These are phyloP conservation scores for Taphrina flavorubra DNA, from an alignment of 1,139 yeast species.

Conservation along the genomic window DNA sequence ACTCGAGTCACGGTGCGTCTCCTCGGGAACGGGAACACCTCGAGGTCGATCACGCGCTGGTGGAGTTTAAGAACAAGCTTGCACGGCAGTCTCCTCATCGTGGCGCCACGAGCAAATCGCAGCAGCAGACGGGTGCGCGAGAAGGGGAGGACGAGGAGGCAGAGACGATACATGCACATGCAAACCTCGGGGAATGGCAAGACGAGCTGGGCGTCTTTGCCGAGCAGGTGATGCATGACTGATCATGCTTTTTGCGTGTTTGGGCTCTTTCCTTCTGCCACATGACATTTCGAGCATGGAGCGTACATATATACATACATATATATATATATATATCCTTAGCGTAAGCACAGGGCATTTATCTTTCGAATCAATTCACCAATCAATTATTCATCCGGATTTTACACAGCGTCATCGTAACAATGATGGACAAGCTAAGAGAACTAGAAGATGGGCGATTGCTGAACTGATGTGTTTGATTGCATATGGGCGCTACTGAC, in stretches of 20 bases:
- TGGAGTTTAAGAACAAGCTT: conserved; percentile 10
- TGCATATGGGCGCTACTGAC: too few species aligned
- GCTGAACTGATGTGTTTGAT: too few species aligned
- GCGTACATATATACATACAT: neutral
- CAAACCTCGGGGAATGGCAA: conserved; percentile 1
- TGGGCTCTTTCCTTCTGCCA: too few species aligned
- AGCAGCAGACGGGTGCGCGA: neutral
- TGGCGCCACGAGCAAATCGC: neutral
- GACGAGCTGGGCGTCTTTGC: conserved; percentile 18
- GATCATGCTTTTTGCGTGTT: neutral
- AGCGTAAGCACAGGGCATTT: conserved; percentile 7
- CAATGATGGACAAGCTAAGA: neutral
- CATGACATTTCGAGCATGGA: neutral
- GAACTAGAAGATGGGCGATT: too few species aligned
- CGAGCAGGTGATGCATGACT: conserved; percentile 15
- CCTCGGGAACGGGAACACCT: conserved; percentile 8
- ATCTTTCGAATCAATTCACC: too few species aligned
- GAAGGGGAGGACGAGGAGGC: conserved; percentile 1
- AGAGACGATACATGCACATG: neutral
- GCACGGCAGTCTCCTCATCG: neutral
- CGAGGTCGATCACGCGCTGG: conserved; percentile 19
- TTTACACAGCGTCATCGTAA: too few species aligned
- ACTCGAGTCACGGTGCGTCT: conserved; percentile 13
- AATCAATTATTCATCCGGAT: too few species aligned
- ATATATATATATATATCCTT: neutral